These are phyloP conservation scores for Coemansia sp. DNA, from an alignment of 192 early-diverging fungal species.

Conservation along the genomic window DNA sequence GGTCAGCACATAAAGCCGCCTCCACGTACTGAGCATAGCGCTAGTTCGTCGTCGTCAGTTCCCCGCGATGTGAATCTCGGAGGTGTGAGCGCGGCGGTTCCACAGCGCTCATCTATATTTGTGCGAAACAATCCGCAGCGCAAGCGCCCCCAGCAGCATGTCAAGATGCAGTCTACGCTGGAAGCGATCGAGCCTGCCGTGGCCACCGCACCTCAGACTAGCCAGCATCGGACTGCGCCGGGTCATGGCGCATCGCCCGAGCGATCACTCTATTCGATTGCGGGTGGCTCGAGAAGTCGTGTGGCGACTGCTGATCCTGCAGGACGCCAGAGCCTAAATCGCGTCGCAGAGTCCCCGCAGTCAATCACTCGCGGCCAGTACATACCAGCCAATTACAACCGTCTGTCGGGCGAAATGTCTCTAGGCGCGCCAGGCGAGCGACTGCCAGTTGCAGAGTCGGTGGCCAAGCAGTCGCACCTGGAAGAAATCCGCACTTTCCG, in stretches of 20 bases:
- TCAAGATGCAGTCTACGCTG: conserved; percentile 1
- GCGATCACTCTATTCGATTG: not conserved
- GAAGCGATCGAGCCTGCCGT: not conserved
- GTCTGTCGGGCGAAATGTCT: not conserved
- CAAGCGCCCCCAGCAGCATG: conserved; percentile 24
- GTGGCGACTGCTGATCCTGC: conserved; percentile 9
- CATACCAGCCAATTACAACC: conserved; percentile 10
- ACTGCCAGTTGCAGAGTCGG: conserved; percentile 35
- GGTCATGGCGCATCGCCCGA: conserved; percentile 13
- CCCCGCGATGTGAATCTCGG: conserved; percentile 31
- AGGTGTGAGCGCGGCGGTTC: not conserved
- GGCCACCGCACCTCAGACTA: not conserved
- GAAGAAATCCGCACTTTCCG: conserved; percentile 45
- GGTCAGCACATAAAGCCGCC: conserved; percentile 32
- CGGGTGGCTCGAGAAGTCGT: not conserved
- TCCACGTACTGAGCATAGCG: conserved; percentile 14
- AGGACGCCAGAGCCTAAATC: not conserved
- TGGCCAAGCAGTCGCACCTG: conserved; percentile 44
- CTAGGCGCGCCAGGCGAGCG: not conserved
- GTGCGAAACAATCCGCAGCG: conserved; percentile 26
- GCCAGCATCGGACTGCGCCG: not conserved
- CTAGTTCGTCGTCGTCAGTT: conserved; percentile 28
- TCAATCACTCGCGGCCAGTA: conserved; percentile 18
- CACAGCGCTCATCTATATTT: conserved; percentile 34
- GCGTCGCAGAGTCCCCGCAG: conserved; percentile 35